Evolutionary conservation across 1,139 yeast species (phyloP).

Genomic region (Lodderomyces orthopsilosis): DNA sequence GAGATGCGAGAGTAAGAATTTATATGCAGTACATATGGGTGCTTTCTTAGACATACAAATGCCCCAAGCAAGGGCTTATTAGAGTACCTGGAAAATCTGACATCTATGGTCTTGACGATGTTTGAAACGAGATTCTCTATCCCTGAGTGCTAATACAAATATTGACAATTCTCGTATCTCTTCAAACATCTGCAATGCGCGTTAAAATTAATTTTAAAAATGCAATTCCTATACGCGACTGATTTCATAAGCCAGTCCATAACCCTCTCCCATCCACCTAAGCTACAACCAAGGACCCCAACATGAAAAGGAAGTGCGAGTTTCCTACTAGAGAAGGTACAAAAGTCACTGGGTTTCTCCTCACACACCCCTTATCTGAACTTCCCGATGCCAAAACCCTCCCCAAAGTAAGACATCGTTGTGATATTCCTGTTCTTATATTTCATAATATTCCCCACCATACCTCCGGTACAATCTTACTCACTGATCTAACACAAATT

Average conservation of each 20-base stretch:
- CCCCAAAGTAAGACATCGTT: not conserved
- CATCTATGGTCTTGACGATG: too few relatives aligned
- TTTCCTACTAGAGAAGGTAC: not conserved
- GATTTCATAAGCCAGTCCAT: too few relatives aligned
- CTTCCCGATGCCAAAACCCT: not conserved
- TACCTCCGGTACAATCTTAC: constrained; percentile 4
- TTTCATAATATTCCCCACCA: constrained; percentile 3
- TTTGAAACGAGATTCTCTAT: too few relatives aligned
- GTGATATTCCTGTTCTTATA: constrained; percentile 9
- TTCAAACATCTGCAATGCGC: not conserved
- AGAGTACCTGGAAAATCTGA: too few relatives aligned
- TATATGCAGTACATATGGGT: too few relatives aligned
- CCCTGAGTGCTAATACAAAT: too few relatives aligned
- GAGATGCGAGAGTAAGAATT: too few relatives aligned
- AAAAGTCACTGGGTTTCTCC: not conserved
- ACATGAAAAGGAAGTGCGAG: not conserved
- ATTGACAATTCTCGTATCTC: too few relatives aligned
- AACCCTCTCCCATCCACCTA: too few relatives aligned
- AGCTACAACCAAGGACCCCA: too few relatives aligned
- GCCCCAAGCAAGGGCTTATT: too few relatives aligned
- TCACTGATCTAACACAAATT: constrained; percentile 9
- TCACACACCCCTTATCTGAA: constrained; percentile 4
- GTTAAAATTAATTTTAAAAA: not conserved
- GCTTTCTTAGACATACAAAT: too few relatives aligned
- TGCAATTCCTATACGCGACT: not conserved